phyloP scores from a whole-genome alignment of 768 basidiomycete species.

The Leccinellum rugosiceps region DNA sequence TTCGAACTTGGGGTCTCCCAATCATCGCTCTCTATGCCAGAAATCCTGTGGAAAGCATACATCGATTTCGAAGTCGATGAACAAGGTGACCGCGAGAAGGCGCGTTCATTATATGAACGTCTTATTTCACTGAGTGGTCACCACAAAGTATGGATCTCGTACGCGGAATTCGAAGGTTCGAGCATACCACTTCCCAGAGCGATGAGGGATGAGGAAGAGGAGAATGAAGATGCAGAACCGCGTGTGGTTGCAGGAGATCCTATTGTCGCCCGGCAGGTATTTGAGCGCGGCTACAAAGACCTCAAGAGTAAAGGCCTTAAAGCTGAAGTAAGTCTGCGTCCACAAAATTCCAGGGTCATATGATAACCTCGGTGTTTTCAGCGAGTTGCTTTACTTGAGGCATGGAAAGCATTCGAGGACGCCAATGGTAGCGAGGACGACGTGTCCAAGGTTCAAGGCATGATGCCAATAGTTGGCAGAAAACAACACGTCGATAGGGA shows the following conservation, averaged over 20 bases:
- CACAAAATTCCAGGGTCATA: neutral
- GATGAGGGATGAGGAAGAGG: slow-evolving; percentile 67
- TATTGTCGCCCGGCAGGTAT: slow-evolving; percentile 68
- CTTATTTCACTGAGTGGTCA: slow-evolving; percentile 84
- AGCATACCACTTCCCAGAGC: slow-evolving; percentile 63
- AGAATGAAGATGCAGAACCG: slow-evolving; percentile 46
- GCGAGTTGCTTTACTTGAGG: slow-evolving; percentile 89
- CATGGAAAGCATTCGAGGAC: slow-evolving; percentile 95
- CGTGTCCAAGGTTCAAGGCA: slow-evolving; percentile 77
- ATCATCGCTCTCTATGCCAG: slow-evolving; percentile 88
- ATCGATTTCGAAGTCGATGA: slow-evolving; percentile 96
- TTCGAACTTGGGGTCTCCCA: slow-evolving; percentile 91
- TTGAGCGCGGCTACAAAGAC: slow-evolving; percentile 85
- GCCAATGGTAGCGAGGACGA: slow-evolving; percentile 70
- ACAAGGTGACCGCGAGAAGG: slow-evolving; percentile 77
- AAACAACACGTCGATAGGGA: slow-evolving; percentile 79
- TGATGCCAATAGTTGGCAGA: slow-evolving; percentile 92
- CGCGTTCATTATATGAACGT: slow-evolving; percentile 85
- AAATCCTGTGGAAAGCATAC: slow-evolving; percentile 91
- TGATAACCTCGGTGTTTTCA: slow-evolving; percentile 29
- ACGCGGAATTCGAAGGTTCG: slow-evolving; percentile 88
- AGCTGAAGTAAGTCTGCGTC: slow-evolving; percentile 63
- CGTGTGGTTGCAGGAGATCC: slow-evolving; percentile 73
- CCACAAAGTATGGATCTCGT: slow-evolving; percentile 97
- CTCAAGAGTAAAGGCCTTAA: slow-evolving; percentile 79